phyloP scores from a whole-genome alignment of 495 filamentous ascomycete genomes.

The Bathelium albidoporum region DNA sequence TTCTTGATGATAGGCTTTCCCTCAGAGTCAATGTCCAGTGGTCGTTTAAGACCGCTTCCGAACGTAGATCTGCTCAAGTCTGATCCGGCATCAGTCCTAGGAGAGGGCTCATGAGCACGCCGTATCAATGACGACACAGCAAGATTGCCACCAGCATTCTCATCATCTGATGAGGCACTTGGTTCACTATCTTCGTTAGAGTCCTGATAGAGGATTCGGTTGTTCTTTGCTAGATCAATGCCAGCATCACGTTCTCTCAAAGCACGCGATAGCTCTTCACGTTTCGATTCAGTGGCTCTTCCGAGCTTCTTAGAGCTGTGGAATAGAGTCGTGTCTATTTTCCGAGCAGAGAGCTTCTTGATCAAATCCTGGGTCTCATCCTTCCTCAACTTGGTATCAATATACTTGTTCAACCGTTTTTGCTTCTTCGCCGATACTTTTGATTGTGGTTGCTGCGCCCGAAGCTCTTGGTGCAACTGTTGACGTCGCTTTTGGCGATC shows the following conservation, averaged over 20 bases:
- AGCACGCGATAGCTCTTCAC: constrained; percentile 50
- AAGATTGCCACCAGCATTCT: constrained; percentile 6
- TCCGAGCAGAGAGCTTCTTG: constrained; percentile 65
- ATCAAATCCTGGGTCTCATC: constrained; percentile 83
- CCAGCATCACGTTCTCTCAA: constrained; percentile 50
- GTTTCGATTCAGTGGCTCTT: constrained; percentile 52
- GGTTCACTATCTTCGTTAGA: constrained; percentile 15
- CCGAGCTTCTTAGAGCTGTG: constrained; percentile 68
- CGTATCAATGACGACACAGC: constrained; percentile 14
- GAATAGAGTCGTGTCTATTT: constrained; percentile 71
- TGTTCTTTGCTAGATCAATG: constrained; percentile 39
- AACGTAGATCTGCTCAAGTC: constrained; percentile 19
- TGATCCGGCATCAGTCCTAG: neutral
- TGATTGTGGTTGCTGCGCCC: constrained; percentile 38
- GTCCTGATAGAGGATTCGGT: constrained; percentile 37
- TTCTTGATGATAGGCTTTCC: constrained; percentile 76
- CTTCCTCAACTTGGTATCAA: constrained; percentile 89
- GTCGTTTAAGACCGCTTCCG: constrained; percentile 79
- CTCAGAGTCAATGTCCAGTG: constrained; percentile 64
- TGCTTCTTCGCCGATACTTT: constrained; percentile 85
- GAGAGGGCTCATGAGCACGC: constrained; percentile 14
- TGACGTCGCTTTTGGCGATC: constrained; percentile 61
- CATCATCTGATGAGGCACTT: constrained; percentile 7
- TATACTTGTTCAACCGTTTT: constrained; percentile 93
- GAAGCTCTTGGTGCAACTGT: constrained; percentile 55